Evolutionary conservation across 495 filamentous ascomycete species (phyloP), one percentile per base, ranked within the genome.

Genomic region (Trichoderma virens): DNA sequence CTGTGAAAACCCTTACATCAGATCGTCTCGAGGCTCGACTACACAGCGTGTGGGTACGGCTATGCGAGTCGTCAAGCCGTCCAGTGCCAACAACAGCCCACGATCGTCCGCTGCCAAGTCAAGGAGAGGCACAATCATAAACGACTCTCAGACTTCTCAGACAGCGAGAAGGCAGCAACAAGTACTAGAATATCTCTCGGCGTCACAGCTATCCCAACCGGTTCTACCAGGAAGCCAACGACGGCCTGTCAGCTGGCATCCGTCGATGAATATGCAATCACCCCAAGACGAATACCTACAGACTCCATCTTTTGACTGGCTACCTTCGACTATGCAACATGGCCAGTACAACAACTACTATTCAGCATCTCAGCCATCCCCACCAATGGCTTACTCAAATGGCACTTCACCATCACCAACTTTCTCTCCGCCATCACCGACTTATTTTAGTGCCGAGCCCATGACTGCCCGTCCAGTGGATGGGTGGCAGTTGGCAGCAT

Each of bases 211-310:
- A 31, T 28, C 25, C 11, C 4, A 30, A 18, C 4, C 51, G 25
- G 18, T 28, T 30, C 8, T 18, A 14, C 23, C 51, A 31, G 71
- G 66, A 65, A 72, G 68, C 60, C 73, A 69, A 63, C 71, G 65
- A 56, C 73, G 89, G 16, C 89, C 88, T 25, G 81, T 86, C 30
- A 90, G 87, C 70, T 91, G 89, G 89, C 88, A 91, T 72, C 86
- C 88, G 18, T 70, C 66, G 66, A 70, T 66, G 67, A 68, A 34
- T 51, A 64, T 34, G 18, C 70, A 54, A 61, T 69, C 28, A 70
- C 34, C 61, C 35, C 61, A 18, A 11, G 35, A 45, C 20, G 61
- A 62, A 14, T 38, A 61, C 7, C 0, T 61, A 25, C 32, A 41
- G 32, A 13, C 20, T 13, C 6, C 59, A 0, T 11, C 16, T 23